Conservation (phyloP, 1,284 basidiomycete species). For the Irpex sp. region DNA sequence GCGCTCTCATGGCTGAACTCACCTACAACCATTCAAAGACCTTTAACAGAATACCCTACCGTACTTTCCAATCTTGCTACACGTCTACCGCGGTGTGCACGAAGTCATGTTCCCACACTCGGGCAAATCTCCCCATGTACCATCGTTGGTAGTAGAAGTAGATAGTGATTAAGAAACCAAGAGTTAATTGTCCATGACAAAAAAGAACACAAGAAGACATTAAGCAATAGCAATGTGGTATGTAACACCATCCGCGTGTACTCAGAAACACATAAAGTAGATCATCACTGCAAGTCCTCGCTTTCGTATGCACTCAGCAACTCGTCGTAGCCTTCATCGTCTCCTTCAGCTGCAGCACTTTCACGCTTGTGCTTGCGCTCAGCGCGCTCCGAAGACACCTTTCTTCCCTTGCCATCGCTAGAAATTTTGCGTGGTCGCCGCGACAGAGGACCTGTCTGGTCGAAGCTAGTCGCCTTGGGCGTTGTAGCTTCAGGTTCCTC, state of each 20-base stretch:
- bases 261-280: neutral
- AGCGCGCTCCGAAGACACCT: constrained; percentile 25
- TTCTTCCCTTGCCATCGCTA: constrained; percentile 36
- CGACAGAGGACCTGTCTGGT: constrained; percentile 29
- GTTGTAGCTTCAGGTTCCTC: constrained; percentile 55
- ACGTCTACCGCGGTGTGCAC: constrained; percentile 58
- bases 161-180: neutral
- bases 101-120: constrained; percentile 20
- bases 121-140: neutral
- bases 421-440: constrained; percentile 43
- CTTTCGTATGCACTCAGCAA: constrained; percentile 77
- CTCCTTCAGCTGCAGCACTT: constrained; percentile 68
- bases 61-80: constrained; percentile 53
- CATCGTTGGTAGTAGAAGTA: constrained; percentile 1
- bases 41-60: constrained; percentile 56
- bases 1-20: neutral
- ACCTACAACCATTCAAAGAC: too few relatives aligned
- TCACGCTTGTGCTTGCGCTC: constrained; percentile 34
- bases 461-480: constrained; percentile 51
- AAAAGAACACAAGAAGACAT: neutral
- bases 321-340: constrained; percentile 77
- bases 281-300: constrained; percentile 35
- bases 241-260: neutral
- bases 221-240: neutral
- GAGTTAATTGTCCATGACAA: neutral